phyloP scores from a whole-genome alignment of 2,329 filamentous ascomycete species.

The Capronia americana region DNA sequence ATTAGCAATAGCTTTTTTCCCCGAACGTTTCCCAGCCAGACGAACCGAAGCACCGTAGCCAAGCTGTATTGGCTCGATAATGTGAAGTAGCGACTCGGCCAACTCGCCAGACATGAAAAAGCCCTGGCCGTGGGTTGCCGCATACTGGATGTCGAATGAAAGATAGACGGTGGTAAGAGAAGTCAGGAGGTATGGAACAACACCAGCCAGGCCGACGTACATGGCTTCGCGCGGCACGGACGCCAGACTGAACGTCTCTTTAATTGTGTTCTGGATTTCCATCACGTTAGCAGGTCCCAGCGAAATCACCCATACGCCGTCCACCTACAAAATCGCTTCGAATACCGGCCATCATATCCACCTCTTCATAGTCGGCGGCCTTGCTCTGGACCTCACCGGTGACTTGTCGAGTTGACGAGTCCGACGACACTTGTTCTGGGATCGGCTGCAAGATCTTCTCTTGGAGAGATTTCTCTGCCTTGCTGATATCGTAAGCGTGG shows the following conservation, averaged over 20 bases:
- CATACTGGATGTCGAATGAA: conserved; percentile 79
- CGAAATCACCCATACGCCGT: neutral
- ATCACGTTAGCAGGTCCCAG: conserved; percentile 7
- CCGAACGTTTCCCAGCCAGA: conserved; percentile 36
- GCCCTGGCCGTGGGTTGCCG: conserved; percentile 64
- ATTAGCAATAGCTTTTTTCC: conserved; percentile 13
- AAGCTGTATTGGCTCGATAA: conserved; percentile 85
- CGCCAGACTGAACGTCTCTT: conserved; percentile 70
- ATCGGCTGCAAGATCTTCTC: conserved; percentile 63
- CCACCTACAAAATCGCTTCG: conserved; percentile 64
- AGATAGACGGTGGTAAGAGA: conserved; percentile 82
- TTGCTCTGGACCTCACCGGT: conserved; percentile 50
- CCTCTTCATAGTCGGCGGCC: conserved; percentile 47
- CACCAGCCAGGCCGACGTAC: conserved; percentile 74
- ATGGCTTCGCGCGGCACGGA: conserved; percentile 72
- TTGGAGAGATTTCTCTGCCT: conserved; percentile 59
- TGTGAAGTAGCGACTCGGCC: conserved; percentile 72
- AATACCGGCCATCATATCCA: conserved; percentile 60
- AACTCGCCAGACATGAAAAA: conserved; percentile 72
- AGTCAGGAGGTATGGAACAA: conserved; percentile 84
- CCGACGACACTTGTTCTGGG: conserved; percentile 66
- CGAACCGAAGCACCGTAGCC: conserved; percentile 85
- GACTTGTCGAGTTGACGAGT: conserved; percentile 62
- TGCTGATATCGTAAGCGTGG: conserved; percentile 41
- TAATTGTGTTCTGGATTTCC: conserved; percentile 64